Evolutionary conservation across 306 rosid genomes (phyloP), one percentile per base, ranked within the genome.

Genomic region (Neltuma alba): DNA sequence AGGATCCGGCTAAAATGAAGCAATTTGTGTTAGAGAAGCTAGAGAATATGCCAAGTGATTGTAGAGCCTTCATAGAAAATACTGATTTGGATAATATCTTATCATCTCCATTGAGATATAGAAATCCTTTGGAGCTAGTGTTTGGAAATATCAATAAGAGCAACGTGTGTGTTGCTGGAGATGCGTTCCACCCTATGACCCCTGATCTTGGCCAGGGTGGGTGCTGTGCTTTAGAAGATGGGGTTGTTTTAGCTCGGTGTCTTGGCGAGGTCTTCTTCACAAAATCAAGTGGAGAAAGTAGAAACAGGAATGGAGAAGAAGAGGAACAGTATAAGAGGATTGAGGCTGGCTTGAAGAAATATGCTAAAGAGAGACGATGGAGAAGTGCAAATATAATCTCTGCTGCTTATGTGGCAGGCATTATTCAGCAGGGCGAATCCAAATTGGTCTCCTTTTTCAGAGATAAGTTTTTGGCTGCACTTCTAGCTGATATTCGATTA

Each of bases 151-250:
- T 90, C 21, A 89, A 81, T 42, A 91, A 91, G 85, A 89, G 86
- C 28, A 89, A 86, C 16, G 93, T 87, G 1, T 90, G 93, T 81
- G 88, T 91, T 11, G 94, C 79, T 0, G 94, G 96, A 13, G 97
- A 89, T 20, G 91, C 91, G 0, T 74, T 93, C 60, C 97, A 93
- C 42, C 89, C 96, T 4, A 91, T 83, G 94, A 84, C 89, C 0
- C 91, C 97, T 1, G 92, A 91, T 55, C 40, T 91, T 14, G 94
- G 92, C 5, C 97, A 91, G 48, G 94, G 92, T 4, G 90, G 91
- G 10, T 85, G 90, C 50, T 23, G 82, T 80, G 90, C 94, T 0
- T 74, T 92, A 38, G 97, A 91, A 15, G 97, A 89, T 41, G 91
- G 85, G 4, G 79, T 92, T 28, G 79, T 89, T 44, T 81, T 93